Percentiles rank a stretch among this genome's conserved stretches.
phyloP scores from a whole-genome alignment of 2,329 filamentous ascomycete species.

The Metarhizium album region DNA sequence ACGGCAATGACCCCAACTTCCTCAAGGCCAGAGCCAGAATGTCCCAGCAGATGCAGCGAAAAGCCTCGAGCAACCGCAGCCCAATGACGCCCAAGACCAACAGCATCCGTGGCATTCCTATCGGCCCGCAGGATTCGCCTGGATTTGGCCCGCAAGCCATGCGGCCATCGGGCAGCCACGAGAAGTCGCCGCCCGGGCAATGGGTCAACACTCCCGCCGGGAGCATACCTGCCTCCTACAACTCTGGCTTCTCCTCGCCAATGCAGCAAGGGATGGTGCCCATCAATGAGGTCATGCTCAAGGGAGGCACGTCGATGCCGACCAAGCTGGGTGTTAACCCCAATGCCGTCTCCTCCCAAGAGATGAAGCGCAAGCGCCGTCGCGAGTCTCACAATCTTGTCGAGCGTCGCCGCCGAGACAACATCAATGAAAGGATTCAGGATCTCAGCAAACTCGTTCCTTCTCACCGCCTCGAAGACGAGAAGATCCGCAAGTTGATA shows the following conservation, averaged over 20 bases:
- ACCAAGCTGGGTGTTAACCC: slow-evolving; percentile 60
- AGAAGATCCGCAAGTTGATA: slow-evolving; percentile 92
- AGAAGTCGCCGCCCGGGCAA: slow-evolving; percentile 77
- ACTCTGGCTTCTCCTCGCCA: slow-evolving; percentile 82
- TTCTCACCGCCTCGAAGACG: slow-evolving; percentile 84
- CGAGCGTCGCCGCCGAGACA: slow-evolving; percentile 86
- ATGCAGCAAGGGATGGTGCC: slow-evolving; percentile 58
- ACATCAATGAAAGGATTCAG: slow-evolving; percentile 97
- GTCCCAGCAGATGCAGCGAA: slow-evolving; percentile 56
- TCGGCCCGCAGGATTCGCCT: slow-evolving; percentile 55
- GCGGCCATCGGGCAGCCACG: slow-evolving; percentile 56
- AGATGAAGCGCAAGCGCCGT: slow-evolving; percentile 84
- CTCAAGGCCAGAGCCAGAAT: slow-evolving; percentile 52
- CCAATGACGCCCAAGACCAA: slow-evolving; percentile 85
- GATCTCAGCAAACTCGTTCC: slow-evolving; percentile 91
- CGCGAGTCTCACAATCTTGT: slow-evolving; percentile 95
- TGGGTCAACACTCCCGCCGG: slow-evolving; percentile 77
- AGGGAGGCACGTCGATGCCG: slow-evolving; percentile 80
- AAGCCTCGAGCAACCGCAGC: slow-evolving; percentile 62
- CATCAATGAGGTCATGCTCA: slow-evolving; percentile 82
- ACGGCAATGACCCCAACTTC: slow-evolving; percentile 42
- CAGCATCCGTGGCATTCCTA: slow-evolving; percentile 59
- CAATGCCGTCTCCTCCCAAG: slow-evolving; percentile 62
- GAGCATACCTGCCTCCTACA: slow-evolving; percentile 75
- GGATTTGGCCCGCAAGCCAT: slow-evolving; percentile 72